Conservation (phyloP, 225 moss, liverwort and hornwort genomes). For the Marchantia paleacea region DNA sequence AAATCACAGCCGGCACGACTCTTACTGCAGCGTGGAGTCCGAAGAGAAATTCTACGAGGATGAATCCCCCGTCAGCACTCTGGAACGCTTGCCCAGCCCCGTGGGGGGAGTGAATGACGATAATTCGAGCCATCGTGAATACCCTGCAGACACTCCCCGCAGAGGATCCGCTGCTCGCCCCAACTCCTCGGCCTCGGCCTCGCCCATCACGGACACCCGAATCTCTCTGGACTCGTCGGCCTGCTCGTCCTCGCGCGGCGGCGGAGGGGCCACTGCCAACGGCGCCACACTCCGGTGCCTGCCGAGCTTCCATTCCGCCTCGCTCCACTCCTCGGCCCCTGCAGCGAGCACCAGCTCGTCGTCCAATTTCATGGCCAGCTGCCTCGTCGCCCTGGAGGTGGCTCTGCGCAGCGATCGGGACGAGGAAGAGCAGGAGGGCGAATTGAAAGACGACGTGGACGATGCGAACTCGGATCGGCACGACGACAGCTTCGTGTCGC, state of each 20-base stretch:
- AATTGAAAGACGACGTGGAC: neutral
- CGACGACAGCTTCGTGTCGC: neutral
- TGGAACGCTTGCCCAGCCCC: slow-evolving; percentile 31
- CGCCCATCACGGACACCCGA: neutral
- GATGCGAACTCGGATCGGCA: neutral
- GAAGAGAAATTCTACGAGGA: slow-evolving; percentile 34
- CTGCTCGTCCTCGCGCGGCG: slow-evolving; percentile 8
- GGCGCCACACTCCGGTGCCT: slow-evolving; percentile 19
- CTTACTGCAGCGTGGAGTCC: slow-evolving; percentile 10
- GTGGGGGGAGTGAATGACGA: slow-evolving; percentile 20
- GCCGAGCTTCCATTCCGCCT: slow-evolving; percentile 31
- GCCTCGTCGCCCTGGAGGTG: slow-evolving; percentile 35
- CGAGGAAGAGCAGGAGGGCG: slow-evolving; percentile 17
- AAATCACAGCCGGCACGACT: neutral
- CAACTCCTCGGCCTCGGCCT: slow-evolving; percentile 17
- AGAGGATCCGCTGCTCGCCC: slow-evolving; percentile 7
- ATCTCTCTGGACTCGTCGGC: slow-evolving; percentile 4
- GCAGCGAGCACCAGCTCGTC: slow-evolving; percentile 43
- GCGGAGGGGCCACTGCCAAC: too few species aligned
- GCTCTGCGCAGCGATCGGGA: slow-evolving; percentile 38
- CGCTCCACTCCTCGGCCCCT: slow-evolving; percentile 27
- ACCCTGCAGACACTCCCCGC: slow-evolving; percentile 1
- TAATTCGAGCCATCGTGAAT: neutral
- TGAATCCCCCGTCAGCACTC: slow-evolving; percentile 36
- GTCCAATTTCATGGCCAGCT: slow-evolving; percentile 31